phyloP scores from a whole-genome alignment of 495 filamentous ascomycete genomes.

The Aspergillus nidulans region DNA sequence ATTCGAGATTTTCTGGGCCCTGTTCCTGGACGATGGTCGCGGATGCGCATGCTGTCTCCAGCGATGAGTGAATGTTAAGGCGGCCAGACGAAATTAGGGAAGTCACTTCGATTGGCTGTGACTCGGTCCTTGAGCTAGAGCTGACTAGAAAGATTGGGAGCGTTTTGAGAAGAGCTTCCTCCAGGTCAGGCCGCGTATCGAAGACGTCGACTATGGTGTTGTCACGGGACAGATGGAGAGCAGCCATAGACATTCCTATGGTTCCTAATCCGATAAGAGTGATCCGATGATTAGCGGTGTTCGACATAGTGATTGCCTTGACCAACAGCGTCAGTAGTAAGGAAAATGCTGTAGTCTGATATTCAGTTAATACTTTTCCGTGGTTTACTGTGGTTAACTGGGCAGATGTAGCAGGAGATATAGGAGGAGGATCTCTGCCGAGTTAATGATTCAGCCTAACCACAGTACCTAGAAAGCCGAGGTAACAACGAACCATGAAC shows the following conservation, averaged over 20 bases:
- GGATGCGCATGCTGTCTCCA: constrained; percentile 37
- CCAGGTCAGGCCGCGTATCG: constrained; percentile 50
- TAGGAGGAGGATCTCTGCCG: neutral
- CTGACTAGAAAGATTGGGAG: constrained; percentile 29
- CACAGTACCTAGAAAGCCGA: neutral
- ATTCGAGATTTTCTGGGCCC: constrained; percentile 48
- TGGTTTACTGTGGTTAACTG: neutral
- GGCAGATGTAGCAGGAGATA: neutral
- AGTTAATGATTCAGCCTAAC: neutral
- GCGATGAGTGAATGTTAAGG: constrained; percentile 31
- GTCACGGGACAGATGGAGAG: constrained; percentile 47
- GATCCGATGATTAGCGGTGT: constrained; percentile 30
- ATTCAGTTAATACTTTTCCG: no score
- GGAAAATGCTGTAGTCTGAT: neutral
- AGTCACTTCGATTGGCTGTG: constrained; percentile 3
- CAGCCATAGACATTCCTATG: constrained; percentile 57
- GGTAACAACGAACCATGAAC: neutral
- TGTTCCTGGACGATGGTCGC: constrained; percentile 56
- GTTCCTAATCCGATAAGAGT: constrained; percentile 54
- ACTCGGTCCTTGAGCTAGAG: constrained; percentile 1
- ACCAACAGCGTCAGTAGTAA: neutral
- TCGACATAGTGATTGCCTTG: constrained; percentile 15
- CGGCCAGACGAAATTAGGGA: constrained; percentile 25
- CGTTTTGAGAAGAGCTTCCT: constrained; percentile 36
- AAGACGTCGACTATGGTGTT: constrained; percentile 43